Evolutionary conservation across 768 basidiomycete species (phyloP).

Genomic region (Clavaria fumosa): DNA sequence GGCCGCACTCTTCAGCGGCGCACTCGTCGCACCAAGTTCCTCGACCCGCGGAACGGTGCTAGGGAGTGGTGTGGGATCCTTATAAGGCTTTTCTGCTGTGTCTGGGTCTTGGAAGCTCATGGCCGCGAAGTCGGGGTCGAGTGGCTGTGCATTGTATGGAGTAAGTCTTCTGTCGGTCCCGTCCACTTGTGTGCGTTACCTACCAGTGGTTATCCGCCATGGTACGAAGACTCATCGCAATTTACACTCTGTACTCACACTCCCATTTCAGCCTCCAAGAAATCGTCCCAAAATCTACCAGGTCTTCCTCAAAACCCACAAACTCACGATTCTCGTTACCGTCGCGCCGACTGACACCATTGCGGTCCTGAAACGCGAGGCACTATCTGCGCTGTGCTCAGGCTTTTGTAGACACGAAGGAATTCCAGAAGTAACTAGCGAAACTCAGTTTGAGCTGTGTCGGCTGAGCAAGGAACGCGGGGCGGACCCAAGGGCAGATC

Average conservation of each 20-base stretch:
- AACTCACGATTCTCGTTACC: constrained; percentile 46
- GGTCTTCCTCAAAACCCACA: constrained; percentile 59
- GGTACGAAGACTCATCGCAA: background rate
- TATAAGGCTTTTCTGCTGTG: constrained; percentile 33
- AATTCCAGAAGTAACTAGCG: constrained; percentile 17
- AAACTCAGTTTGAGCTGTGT: constrained; percentile 45
- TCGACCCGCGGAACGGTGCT: constrained; percentile 55
- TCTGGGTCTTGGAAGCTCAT: constrained; percentile 43
- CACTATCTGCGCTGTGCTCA: constrained; percentile 42
- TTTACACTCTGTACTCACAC: background rate
- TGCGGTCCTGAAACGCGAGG: constrained; percentile 44
- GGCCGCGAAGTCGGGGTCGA: constrained; percentile 12
- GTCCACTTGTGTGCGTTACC: too few species aligned
- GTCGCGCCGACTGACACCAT: constrained; percentile 39
- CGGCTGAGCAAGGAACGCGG: constrained; percentile 37
- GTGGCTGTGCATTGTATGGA: background rate
- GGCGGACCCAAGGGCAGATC: constrained; percentile 1
- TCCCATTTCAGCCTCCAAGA: constrained; percentile 30
- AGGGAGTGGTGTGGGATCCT: constrained; percentile 53
- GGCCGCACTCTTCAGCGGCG: constrained; percentile 87
- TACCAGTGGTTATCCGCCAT: too few species aligned
- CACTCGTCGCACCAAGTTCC: constrained; percentile 83
- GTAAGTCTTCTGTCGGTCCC: too few species aligned
- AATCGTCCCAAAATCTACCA: constrained; percentile 48
- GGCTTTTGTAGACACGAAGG: constrained; percentile 24